Percentiles rank a stretch among this genome's conserved stretches.
phyloP scores from a whole-genome alignment of 768 basidiomycete species.

The Kwoniella botswanensis region DNA sequence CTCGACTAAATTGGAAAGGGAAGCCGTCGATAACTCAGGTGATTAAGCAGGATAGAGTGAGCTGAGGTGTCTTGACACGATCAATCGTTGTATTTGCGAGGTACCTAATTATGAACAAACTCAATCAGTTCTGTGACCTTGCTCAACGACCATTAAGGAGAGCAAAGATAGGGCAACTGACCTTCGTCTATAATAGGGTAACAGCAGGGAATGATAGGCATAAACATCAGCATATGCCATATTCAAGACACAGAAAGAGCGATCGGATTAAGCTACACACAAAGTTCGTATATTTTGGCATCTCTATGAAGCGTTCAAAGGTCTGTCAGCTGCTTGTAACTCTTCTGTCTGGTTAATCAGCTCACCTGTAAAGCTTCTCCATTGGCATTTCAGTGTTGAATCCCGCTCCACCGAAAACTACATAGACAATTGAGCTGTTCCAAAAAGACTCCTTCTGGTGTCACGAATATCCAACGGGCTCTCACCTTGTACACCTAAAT shows the following conservation, averaged over 20 bases:
- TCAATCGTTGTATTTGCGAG: slow-evolving; percentile 57
- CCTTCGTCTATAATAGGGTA: slow-evolving; percentile 30
- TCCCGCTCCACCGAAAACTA: slow-evolving; percentile 53
- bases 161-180: not conserved
- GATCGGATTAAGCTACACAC: slow-evolving; percentile 36
- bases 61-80: slow-evolving; percentile 56
- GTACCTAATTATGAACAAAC: slow-evolving; percentile 20
- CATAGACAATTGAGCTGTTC: not conserved
- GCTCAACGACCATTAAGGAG: not conserved
- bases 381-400: slow-evolving; percentile 59
- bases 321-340: too few species aligned
- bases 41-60: slow-evolving; percentile 52
- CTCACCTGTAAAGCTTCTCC: slow-evolving; percentile 57
- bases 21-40: not conserved
- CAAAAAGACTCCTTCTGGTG: too few species aligned
- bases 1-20: too few species aligned
- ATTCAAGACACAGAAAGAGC: not conserved
- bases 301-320: slow-evolving; percentile 27
- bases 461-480: too few species aligned
- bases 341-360: too few species aligned
- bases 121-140: not conserved
- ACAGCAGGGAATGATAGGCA: not conserved
- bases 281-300: slow-evolving; percentile 59
- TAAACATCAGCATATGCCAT: not conserved
- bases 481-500: slow-evolving; percentile 57